Conservation (phyloP, 2,329 filamentous ascomycete species). For the Scleromitrula shiraiana region DNA sequence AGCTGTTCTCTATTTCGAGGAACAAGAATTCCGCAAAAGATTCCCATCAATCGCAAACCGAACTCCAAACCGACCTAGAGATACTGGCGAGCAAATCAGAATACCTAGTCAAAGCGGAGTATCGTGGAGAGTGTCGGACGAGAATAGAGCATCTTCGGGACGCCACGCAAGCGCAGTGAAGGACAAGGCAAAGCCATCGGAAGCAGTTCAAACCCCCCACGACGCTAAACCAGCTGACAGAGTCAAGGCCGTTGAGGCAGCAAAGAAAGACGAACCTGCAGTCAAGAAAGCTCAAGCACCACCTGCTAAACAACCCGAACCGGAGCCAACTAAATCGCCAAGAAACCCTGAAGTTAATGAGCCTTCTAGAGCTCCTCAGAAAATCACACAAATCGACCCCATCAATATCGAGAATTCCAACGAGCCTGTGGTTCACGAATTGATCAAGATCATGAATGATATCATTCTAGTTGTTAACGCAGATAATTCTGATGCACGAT, state of each 20-base stretch:
- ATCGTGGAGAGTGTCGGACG: conserved; percentile 67
- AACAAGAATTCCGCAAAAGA: conserved; percentile 82
- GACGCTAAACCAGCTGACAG: conserved; percentile 23
- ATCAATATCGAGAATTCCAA: conserved; percentile 66
- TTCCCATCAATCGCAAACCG: conserved; percentile 50
- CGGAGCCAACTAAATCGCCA: conserved; percentile 15
- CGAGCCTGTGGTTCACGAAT: conserved; percentile 83
- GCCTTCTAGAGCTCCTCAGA: conserved; percentile 54
- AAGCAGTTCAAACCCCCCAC: conserved; percentile 25
- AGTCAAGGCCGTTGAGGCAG: conserved; percentile 30
- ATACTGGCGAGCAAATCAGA: conserved; percentile 63
- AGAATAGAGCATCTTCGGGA: conserved; percentile 41
- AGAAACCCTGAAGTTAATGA: conserved; percentile 57
- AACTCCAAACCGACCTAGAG: conserved; percentile 30
- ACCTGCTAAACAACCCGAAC: conserved; percentile 19
- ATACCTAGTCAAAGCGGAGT: conserved; percentile 82
- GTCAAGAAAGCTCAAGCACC: conserved; percentile 14
- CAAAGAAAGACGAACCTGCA: conserved; percentile 29
- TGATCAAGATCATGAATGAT: conserved; percentile 93
- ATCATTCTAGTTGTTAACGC: conserved; percentile 90
- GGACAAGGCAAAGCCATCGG: conserved; percentile 19
- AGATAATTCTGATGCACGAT: conserved; percentile 70
- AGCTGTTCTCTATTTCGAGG: conserved; percentile 89
- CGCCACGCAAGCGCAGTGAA: conserved; percentile 52
- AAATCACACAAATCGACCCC: conserved; percentile 64